Base-by-base conservation (phyloP, 805 yeast genomes). In the Wickerhamiella azymoides region DNA sequence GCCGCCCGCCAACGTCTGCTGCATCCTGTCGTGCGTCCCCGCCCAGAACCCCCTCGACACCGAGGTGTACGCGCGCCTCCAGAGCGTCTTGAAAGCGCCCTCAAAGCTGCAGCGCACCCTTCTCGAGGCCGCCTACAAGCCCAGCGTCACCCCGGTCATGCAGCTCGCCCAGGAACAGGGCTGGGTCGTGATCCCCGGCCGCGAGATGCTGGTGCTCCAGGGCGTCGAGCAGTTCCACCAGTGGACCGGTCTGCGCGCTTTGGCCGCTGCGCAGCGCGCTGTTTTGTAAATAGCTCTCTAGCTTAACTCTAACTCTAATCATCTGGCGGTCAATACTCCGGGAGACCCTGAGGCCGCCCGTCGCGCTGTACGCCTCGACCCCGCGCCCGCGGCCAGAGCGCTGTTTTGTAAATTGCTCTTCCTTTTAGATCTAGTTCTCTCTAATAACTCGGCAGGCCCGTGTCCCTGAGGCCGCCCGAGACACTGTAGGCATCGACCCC, bases 41-140 rank as follows among this genome's bases (percentile, higher is more conserved):
- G 58, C 54, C 8, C 54, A 52, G 30, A 32, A 36, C 3, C 46
- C 45, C 10, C 25, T 50, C 8, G 52, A 54, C 10, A 39, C 32
- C 2, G 50, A 48, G 6, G 28, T 54, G n/a, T 14, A 18, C 1
- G 16, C 44, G 2, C 19, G 18, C 6, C 35, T 54, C n/a, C 39
- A 44, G 26, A 13, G 33, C 3, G 36, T 50, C n/a, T 53, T 74
- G 43, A 58, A 62, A 18, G 71, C 68, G 45, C 58, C 83, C 40
- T 30, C 30, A 3, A n/a, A 18, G n/a, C 11, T 33, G 19, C 45
- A 41, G 33, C 70, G 81, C 13, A 69, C 74, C 10, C 67, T 89
- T 24, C 66, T 92, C 44, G 99, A 92, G 53, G 96, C 97, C 41
- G 94, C 96, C 18, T 92, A 92, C 69, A 88, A 85, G 62, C 97